These are phyloP conservation scores for Solanum aculeatissimum DNA, from an alignment of 305 asterid genomes.

Conservation along the genomic window DNA sequence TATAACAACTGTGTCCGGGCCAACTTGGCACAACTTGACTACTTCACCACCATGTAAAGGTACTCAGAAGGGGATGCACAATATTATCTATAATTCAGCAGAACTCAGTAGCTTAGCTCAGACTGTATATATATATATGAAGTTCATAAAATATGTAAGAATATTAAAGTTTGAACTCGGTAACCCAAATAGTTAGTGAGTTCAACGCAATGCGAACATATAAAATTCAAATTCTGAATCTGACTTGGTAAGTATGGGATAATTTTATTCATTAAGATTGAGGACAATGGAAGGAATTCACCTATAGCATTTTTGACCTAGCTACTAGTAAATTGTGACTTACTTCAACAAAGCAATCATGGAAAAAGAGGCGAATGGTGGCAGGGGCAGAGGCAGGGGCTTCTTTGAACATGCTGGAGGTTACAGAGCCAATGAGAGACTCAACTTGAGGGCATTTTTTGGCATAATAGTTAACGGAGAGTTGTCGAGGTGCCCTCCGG, in stretches of 20 bases:
- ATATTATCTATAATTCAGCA: not conserved
- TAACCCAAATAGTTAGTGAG: not conserved
- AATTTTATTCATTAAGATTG: not conserved
- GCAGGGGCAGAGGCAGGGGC: conserved; percentile 81
- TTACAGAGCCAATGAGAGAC: conserved; percentile 50
- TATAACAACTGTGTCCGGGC: not conserved
- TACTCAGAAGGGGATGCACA: not conserved
- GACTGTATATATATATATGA: not conserved
- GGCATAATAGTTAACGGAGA: conserved; percentile 51
- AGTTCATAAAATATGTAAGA: not conserved
- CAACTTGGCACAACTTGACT: not conserved
- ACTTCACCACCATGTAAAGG: not conserved
- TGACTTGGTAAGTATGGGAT: not conserved
- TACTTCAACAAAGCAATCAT: conserved; percentile 91
- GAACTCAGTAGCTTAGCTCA: not conserved
- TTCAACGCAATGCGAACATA: not conserved
- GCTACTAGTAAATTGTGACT: not conserved
- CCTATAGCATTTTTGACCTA: not conserved
- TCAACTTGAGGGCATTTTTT: conserved; percentile 86
- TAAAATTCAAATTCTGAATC: not conserved
- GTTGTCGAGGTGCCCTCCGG: conserved; percentile 24
- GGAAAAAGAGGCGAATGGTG: conserved; percentile 95
- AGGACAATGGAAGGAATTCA: not conserved
- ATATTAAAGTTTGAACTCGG: not conserved
- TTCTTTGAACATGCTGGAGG: conserved; percentile 60